These are phyloP conservation scores for Ophidiomyces ophidiicola DNA, from an alignment of 2,329 filamentous ascomycete genomes.

Conservation along the genomic window DNA sequence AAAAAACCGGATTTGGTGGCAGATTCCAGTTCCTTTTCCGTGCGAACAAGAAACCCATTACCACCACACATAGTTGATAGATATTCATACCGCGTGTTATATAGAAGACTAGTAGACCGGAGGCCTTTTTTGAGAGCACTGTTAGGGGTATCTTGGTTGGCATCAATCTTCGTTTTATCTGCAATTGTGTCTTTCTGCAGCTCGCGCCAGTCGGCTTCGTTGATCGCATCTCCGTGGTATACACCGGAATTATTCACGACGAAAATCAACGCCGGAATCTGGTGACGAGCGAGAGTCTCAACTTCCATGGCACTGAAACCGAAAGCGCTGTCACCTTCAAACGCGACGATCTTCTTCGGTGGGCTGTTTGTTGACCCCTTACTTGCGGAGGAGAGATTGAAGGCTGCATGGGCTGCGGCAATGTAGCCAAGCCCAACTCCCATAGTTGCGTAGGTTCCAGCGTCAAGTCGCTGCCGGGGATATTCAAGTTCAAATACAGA, in stretches of 20 bases:
- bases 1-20: slow-evolving; percentile 42
- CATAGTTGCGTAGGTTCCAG: slow-evolving; percentile 49
- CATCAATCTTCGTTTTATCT: slow-evolving; percentile 20
- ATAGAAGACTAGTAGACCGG: slow-evolving; percentile 41
- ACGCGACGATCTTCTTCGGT: slow-evolving; percentile 43
- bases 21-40: slow-evolving; percentile 39
- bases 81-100: slow-evolving; percentile 45
- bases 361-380: slow-evolving; percentile 13
- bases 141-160: slow-evolving; percentile 11
- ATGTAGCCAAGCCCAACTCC: slow-evolving; percentile 47
- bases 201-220: slow-evolving; percentile 34
- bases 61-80: slow-evolving; percentile 45
- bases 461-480: slow-evolving; percentile 45
- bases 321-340: slow-evolving; percentile 47
- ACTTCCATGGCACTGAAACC: slow-evolving; percentile 46
- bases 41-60: slow-evolving; percentile 41
- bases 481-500: slow-evolving; percentile 43
- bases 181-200: slow-evolving; percentile 33
- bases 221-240: slow-evolving; percentile 36
- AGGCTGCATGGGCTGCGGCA: slow-evolving; percentile 45
- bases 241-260: slow-evolving; percentile 46
- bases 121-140: slow-evolving; percentile 26
- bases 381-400: slow-evolving; percentile 33
- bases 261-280: slow-evolving; percentile 44
- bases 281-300: slow-evolving; percentile 45